A percentile compares a stretch with the other conserved stretches of the same genome.
These are phyloP conservation scores for Hansenula sp. DNA, from an alignment of 1,139 yeast species.

Conservation along the genomic window DNA sequence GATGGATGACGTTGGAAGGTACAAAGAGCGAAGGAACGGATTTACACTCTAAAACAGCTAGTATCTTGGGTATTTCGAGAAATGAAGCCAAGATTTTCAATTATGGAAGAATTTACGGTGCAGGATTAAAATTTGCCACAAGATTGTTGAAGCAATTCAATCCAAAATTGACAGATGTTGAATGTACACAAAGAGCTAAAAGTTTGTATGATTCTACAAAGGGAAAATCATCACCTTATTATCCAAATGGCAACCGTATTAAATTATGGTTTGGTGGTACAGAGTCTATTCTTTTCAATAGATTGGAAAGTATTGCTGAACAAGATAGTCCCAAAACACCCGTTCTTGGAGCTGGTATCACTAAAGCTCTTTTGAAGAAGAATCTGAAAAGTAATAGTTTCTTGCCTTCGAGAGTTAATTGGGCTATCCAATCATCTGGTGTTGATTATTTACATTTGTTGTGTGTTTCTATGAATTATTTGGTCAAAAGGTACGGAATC, in stretches of 20 bases:
- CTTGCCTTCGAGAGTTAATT: conserved; percentile 87
- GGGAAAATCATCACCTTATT: conserved; percentile 45
- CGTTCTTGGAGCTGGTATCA: conserved; percentile 88
- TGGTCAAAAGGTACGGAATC: conserved; percentile 59
- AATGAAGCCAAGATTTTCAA: conserved; percentile 93
- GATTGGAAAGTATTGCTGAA: conserved; percentile 82
- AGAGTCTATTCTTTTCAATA: conserved; percentile 88
- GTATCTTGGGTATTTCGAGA: conserved; percentile 82
- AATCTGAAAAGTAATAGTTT: conserved; percentile 67
- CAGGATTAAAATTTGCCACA: conserved; percentile 89
- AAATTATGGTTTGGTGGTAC: conserved; percentile 87
- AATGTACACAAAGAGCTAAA: conserved; percentile 67
- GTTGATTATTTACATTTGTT: conserved; percentile 91
- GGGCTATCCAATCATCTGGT: conserved; percentile 98
- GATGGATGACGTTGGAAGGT: conserved; percentile 99
- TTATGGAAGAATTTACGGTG: conserved; percentile 97
- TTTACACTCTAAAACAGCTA: conserved; percentile 91
- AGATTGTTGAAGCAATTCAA: conserved; percentile 79
- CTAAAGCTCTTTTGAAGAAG: conserved; percentile 69
- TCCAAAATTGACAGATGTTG: conserved; percentile 59
- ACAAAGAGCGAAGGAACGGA: conserved; percentile 89
- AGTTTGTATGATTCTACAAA: conserved; percentile 77
- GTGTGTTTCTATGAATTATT: conserved; percentile 83
- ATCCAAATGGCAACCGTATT: conserved; percentile 23
- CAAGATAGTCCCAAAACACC: conserved; percentile 87